Base-by-base conservation (phyloP, 768 basidiomycete species). In the Nevesoporus exiguus region DNA sequence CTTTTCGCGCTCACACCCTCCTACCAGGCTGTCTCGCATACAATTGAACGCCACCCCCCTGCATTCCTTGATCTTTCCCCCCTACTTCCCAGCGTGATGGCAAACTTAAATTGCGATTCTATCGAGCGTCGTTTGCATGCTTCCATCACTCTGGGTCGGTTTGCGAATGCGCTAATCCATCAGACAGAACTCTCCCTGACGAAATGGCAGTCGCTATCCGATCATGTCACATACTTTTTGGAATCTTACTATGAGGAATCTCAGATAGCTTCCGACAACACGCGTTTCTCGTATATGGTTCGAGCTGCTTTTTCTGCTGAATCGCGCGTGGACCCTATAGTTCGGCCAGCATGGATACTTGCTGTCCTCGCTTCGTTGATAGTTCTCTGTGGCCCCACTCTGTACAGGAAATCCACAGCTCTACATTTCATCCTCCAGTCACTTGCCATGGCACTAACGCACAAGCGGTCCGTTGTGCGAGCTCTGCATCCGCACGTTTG, bases 401-500 rank as follows among this genome's bases (percentile, higher is more conserved):
- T 82, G 22, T 83, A 82, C 61, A 59, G 64, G n/a, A 74, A 75
- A 39, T 60, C 69, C 2, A 60, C 63, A 13, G 64, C 69, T 24
- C 51, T 80, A 25, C 75, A 71, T 50, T 70, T 79, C 33, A 61
- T 77, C 40, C 56, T 77, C 14, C 61, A 68, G 7, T 63, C 67
- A 9, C 68, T 82, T 22, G 65, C 61, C 9, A 56, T 64, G 27
- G 56, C 75, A 3, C 60, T 69, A 1, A 60, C 47, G 4, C 74
- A 79, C 55, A 69, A 70, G 44, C 64, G 69, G n/a, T 60, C 65
- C 11, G 47, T 66, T 6, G 67, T 79, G 11, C 71, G 70, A 13
- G 62, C 68, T 17, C 66, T 81, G 8, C 74, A 77, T 40, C 63
- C 76, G 1, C 74, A 74, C 33, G 66, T 79, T 21, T 86, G 83